Base-by-base conservation (phyloP, 371 early-diverging fungal species). In the Mortierella sp. region DNA sequence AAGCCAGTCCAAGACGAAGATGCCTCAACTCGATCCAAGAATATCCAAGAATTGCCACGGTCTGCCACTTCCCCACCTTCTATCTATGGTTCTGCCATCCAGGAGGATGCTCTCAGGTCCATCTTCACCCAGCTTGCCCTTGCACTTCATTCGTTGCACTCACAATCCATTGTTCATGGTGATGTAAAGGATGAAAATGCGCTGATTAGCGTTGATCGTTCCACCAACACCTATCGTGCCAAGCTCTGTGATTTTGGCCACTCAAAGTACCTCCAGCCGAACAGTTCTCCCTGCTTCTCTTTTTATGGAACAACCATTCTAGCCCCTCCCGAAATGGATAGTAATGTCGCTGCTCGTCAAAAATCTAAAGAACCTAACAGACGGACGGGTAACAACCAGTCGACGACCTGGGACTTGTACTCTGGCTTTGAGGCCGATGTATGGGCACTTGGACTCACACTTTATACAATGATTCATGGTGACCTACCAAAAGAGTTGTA, bases 171-270 rank as follows among this genome's bases (percentile, higher is more conserved):
- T 49, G 75, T 80, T 12, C 81, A 80, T 51, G 81, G 81, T 0
- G 81, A 80, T 22, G 61, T 80, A 65, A 80, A 80, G 66, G 81
- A 80, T 49, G 75, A 70, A 60, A 80, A 80, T 58, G 81, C 72
- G 34, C 59, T 80, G 43, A 70, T 80, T 37, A 67, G 62, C 49
- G 23, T 75, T 6, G 72, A 80, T 31, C 53, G 42, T 0, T 43
- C 34, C 62, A 60, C 67, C 26, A 60, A 64, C n/a, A 61, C 71
- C 31, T 70, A 66, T 32, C 65, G 65, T 3, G 75, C 75, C 32
- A 74, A 74, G 61, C 58, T 80, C 13, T 80, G 81, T 51, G 81
- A 80, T 51, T 80, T 80, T 35, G 81, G 81, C 0, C 81, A 80
- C 61, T 70, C 75, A 40, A 74, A 70, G 40, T 57, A 70, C 23